These are phyloP conservation scores for Ambrosiella beaveri DNA, from an alignment of 2,329 filamentous ascomycete species.

Conservation along the genomic window DNA sequence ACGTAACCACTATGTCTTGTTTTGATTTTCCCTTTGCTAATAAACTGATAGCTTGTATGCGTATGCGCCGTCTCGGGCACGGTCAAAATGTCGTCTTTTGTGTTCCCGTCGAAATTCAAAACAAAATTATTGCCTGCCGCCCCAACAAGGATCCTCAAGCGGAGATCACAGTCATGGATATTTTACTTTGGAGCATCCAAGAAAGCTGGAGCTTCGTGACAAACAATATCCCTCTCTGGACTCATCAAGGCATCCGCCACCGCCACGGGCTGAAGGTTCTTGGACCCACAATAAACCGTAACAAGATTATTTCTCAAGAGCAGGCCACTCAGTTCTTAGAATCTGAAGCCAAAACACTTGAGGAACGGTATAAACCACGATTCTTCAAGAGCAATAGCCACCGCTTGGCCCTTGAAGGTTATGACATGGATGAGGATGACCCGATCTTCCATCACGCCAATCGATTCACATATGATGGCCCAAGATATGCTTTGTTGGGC, in stretches of 20 bases:
- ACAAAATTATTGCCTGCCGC: slow-evolving; percentile 27
- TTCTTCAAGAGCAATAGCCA: not conserved
- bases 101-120: slow-evolving; percentile 39
- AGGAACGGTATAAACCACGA: slow-evolving; percentile 32
- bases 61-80: slow-evolving; percentile 50
- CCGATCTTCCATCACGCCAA: not conserved
- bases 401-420: not conserved
- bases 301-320: slow-evolving; percentile 14
- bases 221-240: slow-evolving; percentile 40
- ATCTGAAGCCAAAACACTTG: slow-evolving; percentile 33
- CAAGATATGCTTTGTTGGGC: slow-evolving; percentile 24
- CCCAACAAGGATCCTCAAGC: slow-evolving; percentile 4
- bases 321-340: slow-evolving; percentile 33
- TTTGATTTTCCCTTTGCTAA: not conserved
- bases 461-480: not conserved
- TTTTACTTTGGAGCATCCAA: slow-evolving; percentile 41
- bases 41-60: slow-evolving; percentile 41
- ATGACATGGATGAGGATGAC: not conserved
- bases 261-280: slow-evolving; percentile 25
- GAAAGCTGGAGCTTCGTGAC: slow-evolving; percentile 36
- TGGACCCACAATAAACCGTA: slow-evolving; percentile 8
- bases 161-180: slow-evolving; percentile 31
- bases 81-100: slow-evolving; percentile 50
- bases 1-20: slow-evolving; percentile 13
- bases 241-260: slow-evolving; percentile 37